A percentile compares a stretch with the other conserved stretches of the same genome.
phyloP scores from a whole-genome alignment of 495 filamentous ascomycete genomes.

The Bombardia bombarda region DNA sequence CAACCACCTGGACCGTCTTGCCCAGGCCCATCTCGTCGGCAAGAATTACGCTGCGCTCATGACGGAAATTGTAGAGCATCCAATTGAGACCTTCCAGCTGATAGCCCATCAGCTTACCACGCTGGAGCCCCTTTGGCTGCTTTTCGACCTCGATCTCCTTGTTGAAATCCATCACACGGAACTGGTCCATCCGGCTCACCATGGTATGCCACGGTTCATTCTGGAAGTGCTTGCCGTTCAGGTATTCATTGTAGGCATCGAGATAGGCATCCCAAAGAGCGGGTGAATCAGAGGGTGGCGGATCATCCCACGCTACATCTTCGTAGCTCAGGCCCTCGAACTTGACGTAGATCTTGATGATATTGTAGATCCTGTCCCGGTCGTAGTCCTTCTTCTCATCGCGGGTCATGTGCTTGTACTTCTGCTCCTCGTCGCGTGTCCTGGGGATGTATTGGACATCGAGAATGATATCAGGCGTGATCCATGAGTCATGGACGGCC shows the following conservation, averaged over 20 bases:
- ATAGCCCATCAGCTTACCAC: constrained; percentile 85
- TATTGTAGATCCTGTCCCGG: constrained; percentile 56
- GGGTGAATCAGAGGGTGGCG: constrained; percentile 57
- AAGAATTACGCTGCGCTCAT: constrained; percentile 78
- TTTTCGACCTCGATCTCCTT: constrained; percentile 53
- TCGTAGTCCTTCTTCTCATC: constrained; percentile 54
- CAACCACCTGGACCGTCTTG: constrained; percentile 94
- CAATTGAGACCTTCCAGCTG: constrained; percentile 93
- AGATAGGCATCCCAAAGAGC: constrained; percentile 76
- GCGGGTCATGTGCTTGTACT: constrained; percentile 25
- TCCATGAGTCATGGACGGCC: constrained; percentile 75
- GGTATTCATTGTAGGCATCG: constrained; percentile 75
- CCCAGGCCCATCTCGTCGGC: constrained; percentile 99
- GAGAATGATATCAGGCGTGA: constrained; percentile 83
- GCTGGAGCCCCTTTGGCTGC: constrained; percentile 66
- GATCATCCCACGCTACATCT: constrained; percentile 80
- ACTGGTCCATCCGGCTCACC: constrained; percentile 51
- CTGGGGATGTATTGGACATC: constrained; percentile 47
- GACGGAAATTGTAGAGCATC: constrained; percentile 87
- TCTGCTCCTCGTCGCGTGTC: constrained; percentile 34
- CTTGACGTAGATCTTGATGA: constrained; percentile 70
- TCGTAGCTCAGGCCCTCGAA: constrained; percentile 95
- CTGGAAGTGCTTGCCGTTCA: constrained; percentile 62
- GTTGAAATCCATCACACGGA: constrained; percentile 57
- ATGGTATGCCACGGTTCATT: constrained; percentile 46